These are phyloP conservation scores for Xylaria telfairii DNA, from an alignment of 495 filamentous ascomycete species.

Conservation along the genomic window DNA sequence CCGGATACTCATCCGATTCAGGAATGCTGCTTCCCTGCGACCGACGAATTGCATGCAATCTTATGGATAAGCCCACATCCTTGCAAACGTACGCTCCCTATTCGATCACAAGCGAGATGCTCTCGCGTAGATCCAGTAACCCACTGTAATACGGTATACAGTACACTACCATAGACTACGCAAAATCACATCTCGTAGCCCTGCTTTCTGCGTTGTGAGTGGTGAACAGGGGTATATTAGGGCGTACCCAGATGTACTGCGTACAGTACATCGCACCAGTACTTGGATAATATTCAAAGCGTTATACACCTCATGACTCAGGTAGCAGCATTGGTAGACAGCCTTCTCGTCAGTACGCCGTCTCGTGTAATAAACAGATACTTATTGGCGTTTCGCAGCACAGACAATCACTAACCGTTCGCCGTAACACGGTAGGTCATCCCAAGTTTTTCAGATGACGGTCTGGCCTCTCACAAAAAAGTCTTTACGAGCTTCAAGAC, in stretches of 20 bases:
- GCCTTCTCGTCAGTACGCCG: neutral
- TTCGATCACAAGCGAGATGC: constrained; percentile 35
- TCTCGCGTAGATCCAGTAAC: constrained; percentile 34
- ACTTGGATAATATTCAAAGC: neutral
- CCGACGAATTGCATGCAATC: constrained; percentile 36
- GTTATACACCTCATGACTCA: constrained; percentile 5
- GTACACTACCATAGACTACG: neutral
- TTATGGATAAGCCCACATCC: constrained; percentile 29
- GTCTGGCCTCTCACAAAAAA: constrained; percentile 10
- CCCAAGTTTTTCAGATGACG: constrained; percentile 1
- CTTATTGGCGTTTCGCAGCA: constrained; percentile 5
- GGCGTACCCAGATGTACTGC: neutral
- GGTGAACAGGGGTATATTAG: constrained; percentile 14
- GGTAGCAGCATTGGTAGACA: neutral
- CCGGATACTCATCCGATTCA: constrained; percentile 45
- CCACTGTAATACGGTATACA: constrained; percentile 12
- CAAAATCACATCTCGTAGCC: constrained; percentile 19
- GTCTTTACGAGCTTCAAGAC: constrained; percentile 18
- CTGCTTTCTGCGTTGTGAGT: neutral
- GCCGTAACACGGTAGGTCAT: constrained; percentile 3
- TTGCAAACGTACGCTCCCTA: neutral
- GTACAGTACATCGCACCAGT: neutral
- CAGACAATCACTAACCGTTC: neutral
- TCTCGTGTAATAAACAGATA: constrained; percentile 1
- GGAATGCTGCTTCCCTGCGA: constrained; percentile 35